These are phyloP conservation scores for Groenewaldozyma auringiensis DNA, from an alignment of 1,139 yeast species.

Conservation along the genomic window DNA sequence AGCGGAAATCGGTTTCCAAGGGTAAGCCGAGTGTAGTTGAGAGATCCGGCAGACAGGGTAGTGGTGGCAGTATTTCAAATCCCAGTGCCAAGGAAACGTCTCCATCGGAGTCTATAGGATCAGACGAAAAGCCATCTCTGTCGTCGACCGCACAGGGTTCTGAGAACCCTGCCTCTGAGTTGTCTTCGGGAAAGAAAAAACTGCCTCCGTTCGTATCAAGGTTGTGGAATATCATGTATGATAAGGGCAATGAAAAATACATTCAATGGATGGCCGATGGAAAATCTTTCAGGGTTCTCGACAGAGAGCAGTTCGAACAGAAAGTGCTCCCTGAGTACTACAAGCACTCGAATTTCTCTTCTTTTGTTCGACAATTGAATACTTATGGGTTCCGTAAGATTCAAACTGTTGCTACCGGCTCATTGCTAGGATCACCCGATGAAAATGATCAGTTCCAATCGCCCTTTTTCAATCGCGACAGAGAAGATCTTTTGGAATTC, in stretches of 20 bases:
- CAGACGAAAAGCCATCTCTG: neutral
- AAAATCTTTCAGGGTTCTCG: conserved; percentile 70
- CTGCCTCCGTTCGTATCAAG: conserved; percentile 83
- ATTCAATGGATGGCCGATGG: conserved; percentile 88
- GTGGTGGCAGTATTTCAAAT: no score
- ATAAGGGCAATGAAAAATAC: conserved; percentile 54
- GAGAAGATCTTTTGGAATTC: conserved; percentile 67
- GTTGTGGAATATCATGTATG: conserved; percentile 93
- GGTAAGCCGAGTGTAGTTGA: neutral
- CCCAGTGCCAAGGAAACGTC: neutral
- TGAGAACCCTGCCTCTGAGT: neutral
- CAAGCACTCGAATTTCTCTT: conserved; percentile 90
- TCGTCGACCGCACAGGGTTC: neutral
- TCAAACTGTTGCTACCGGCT: conserved; percentile 65
- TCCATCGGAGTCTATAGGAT: neutral
- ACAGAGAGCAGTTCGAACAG: conserved; percentile 82
- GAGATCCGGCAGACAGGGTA: neutral
- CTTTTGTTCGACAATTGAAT: conserved; percentile 90
- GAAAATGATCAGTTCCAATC: conserved; percentile 75
- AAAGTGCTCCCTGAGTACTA: conserved; percentile 80
- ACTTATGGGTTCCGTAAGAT: conserved; percentile 99
- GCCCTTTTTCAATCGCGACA: conserved; percentile 63
- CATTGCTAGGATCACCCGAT: conserved; percentile 41
- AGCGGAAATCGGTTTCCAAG: neutral
- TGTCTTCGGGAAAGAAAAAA: conserved; percentile 34